Evolutionary conservation across 768 basidiomycete species (phyloP).

Genomic region (Leccinum aurantiacum): DNA sequence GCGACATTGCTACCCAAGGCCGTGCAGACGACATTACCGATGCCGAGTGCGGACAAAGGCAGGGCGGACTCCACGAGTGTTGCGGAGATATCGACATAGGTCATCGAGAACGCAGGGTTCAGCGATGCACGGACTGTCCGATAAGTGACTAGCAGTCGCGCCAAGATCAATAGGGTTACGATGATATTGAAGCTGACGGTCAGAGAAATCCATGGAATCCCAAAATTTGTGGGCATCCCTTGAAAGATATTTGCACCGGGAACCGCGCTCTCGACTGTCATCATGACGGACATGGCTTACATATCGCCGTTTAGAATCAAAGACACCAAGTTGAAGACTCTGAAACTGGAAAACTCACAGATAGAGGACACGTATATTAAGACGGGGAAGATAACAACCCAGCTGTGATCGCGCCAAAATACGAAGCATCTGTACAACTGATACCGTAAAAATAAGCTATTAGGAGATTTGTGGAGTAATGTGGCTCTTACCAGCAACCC

Average conservation of each 20-base stretch:
- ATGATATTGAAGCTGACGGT: neutral
- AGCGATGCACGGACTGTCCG: neutral
- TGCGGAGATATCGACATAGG: neutral
- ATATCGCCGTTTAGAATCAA: neutral
- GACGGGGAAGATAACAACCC: neutral
- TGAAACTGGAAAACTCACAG: too few relatives aligned
- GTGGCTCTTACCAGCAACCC: neutral
- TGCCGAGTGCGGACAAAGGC: neutral
- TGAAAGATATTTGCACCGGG: neutral
- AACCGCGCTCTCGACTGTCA: neutral
- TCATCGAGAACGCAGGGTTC: neutral
- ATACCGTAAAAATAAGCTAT: neutral
- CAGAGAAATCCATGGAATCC: neutral
- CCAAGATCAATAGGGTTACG: neutral
- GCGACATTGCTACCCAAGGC: neutral
- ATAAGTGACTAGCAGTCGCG: neutral
- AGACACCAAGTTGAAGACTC: neutral
- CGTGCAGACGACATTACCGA: neutral
- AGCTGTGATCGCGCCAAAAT: neutral
- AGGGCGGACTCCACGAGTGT: neutral
- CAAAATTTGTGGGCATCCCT: neutral
- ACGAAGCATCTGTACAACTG: neutral
- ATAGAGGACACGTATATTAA: neutral
- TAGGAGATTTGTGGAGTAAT: too few relatives aligned
- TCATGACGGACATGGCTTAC: neutral